Evolutionary conservation across 495 filamentous ascomycete species (phyloP).

Genomic region (Aspergillus ostianus): DNA sequence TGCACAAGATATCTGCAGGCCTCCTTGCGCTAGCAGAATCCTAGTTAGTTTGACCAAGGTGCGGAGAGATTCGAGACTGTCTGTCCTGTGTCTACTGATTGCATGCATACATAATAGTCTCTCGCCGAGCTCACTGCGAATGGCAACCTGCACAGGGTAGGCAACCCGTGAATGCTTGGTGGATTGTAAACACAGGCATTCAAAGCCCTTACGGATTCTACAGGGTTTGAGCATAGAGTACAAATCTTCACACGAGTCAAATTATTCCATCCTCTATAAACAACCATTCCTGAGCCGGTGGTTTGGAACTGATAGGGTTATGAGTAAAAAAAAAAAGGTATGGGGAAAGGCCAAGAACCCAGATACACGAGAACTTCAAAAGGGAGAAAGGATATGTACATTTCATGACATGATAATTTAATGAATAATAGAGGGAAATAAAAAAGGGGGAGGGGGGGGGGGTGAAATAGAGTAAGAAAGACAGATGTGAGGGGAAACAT

Average conservation of each 20-base stretch:
- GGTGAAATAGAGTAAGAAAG: slow-evolving; percentile 12
- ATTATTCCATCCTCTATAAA: slow-evolving; percentile 41
- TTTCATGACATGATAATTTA: slow-evolving; percentile 35
- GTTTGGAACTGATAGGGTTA: slow-evolving; percentile 29
- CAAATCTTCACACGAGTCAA: not conserved
- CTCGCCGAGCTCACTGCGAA: too few relatives aligned
- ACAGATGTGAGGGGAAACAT: slow-evolving; percentile 7
- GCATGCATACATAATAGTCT: too few relatives aligned
- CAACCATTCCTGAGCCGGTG: slow-evolving; percentile 30
- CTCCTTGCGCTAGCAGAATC: too few relatives aligned
- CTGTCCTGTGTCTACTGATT: too few relatives aligned
- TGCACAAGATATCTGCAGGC: too few relatives aligned
- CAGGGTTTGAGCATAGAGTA: not conserved
- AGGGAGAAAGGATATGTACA: slow-evolving; percentile 37
- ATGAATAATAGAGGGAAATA: slow-evolving; percentile 20
- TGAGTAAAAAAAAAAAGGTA: slow-evolving; percentile 14
- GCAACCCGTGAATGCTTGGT: too few relatives aligned
- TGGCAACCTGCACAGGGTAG: too few relatives aligned
- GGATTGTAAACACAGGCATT: too few relatives aligned
- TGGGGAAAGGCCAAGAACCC: slow-evolving; percentile 4
- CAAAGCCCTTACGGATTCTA: too few relatives aligned
- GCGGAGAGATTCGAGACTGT: too few relatives aligned
- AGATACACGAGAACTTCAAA: slow-evolving; percentile 19
- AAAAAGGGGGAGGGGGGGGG: slow-evolving; percentile 1
- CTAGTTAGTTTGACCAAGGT: too few relatives aligned